Evolutionary conservation across 2,329 filamentous ascomycete species (phyloP).

Genomic region (Hypoxylon sp.): DNA sequence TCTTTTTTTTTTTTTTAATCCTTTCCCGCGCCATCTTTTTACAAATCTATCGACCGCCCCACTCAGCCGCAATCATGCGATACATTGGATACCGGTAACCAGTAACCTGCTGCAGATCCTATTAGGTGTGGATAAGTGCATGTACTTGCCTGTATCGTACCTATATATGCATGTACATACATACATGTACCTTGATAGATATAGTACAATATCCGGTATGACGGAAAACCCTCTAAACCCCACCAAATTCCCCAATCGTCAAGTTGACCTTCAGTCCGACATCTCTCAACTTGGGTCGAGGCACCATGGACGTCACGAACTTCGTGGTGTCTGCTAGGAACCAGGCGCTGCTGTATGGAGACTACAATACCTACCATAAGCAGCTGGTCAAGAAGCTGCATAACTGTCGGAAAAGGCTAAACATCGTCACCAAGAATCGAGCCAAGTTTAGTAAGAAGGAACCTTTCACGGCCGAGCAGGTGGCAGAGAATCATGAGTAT

Average conservation of each 20-base stretch:
- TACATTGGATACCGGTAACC: background rate
- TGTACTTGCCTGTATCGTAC: too few species aligned
- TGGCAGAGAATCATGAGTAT: constrained; percentile 79
- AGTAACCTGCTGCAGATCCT: background rate
- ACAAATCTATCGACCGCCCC: too few species aligned
- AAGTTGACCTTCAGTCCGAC: background rate
- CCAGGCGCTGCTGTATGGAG: constrained; percentile 84
- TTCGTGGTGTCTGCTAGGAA: constrained; percentile 82
- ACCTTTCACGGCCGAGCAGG: constrained; percentile 75
- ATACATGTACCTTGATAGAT: too few species aligned
- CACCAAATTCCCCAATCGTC: too few species aligned
- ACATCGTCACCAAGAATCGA: constrained; percentile 82
- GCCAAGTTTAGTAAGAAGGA: constrained; percentile 82
- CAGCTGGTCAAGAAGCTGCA: constrained; percentile 83
- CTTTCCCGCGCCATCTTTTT: too few species aligned
- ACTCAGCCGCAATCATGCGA: too few species aligned
- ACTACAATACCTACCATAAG: constrained; percentile 84
- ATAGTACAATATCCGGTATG: too few species aligned
- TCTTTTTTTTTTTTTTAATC: too few species aligned
- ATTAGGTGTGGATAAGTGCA: too few species aligned
- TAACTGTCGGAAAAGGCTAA: constrained; percentile 84
- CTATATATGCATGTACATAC: too few species aligned
- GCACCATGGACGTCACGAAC: constrained; percentile 85
- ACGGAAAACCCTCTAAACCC: too few species aligned
- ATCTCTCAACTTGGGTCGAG: background rate